Evolutionary conservation across 2,329 filamentous ascomycete genomes (phyloP), one percentile per base, ranked within the genome.

Genomic region (Chlorencoelia australis): DNA sequence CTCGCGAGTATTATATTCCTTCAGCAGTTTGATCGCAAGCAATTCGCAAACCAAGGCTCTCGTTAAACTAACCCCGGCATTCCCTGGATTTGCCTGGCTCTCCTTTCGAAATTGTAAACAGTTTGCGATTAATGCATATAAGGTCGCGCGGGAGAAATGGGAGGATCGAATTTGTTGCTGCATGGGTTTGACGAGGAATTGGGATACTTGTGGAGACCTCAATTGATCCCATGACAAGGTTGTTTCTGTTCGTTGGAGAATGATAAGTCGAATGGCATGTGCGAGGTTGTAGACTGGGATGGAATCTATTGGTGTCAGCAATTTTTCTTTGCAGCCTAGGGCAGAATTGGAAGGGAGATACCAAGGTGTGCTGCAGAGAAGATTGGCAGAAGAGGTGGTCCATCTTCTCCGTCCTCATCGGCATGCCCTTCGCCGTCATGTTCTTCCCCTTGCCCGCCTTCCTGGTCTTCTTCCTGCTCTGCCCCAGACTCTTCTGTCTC

Each of bases 171-270:
- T 88, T 58, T 89, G 82, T 56, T 91, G 82, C 59, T 91, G 86
- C 66, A 95, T 91, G 2, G 89, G 89, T 65, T 95, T 95, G 55
- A 95, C 74, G 22, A 96, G 71, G 57, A 96, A 96, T 56, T 94
- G 88, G 11, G 87, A 94, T 39, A 96, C 81, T 57, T 96, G 89
- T 3, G 89, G 89, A n/a, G 87, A 94, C 45, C 88, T 77, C 44
- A 96, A 68, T 59, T 96, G 89, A 46, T 96, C 89, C 88, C 88
- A 96, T 11, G 86, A 81, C 33, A 96, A 65, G 0, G 86, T 89
- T 2, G 88, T 95, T 64, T 96, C 89, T 59, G 86, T 94, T 55
- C 83, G 78, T 41, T 84, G 71, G 47, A 84, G 74, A 42, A 96
- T 79, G 39, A 95, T 71, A 35, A 87, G 77, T 47, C 89, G 82